Percentiles rank a stretch among this genome's conserved stretches.
phyloP scores from a whole-genome alignment of 148 eudicot species.

The Polygonum aviculare region DNA sequence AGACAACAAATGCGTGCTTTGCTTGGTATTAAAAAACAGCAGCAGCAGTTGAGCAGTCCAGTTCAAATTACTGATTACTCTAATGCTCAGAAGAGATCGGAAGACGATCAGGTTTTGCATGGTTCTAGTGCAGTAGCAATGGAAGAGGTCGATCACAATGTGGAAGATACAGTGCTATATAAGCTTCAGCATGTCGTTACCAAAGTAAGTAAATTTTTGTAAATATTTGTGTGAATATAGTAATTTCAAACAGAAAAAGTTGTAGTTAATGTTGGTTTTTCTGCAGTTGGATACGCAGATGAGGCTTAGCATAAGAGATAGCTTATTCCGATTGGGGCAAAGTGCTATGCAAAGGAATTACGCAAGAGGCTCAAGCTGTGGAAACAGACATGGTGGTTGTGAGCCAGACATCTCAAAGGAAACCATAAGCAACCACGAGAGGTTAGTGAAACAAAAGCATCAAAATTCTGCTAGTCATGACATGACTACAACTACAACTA shows the following conservation, averaged over 20 bases:
- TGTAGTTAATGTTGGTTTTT: slow-evolving; percentile 4
- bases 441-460: slow-evolving; percentile 33
- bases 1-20: slow-evolving; percentile 81
- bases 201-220: slow-evolving; percentile 32
- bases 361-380: slow-evolving; percentile 34
- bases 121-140: slow-evolving; percentile 23
- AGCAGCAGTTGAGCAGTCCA: slow-evolving; percentile 40
- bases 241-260: background rate
- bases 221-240: background rate
- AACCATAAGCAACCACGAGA: slow-evolving; percentile 31
- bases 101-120: slow-evolving; percentile 17
- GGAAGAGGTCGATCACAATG: slow-evolving; percentile 32
- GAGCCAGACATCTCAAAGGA: slow-evolving; percentile 24
- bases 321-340: slow-evolving; percentile 68
- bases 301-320: slow-evolving; percentile 68
- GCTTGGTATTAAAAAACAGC: slow-evolving; percentile 78
- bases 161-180: slow-evolving; percentile 46
- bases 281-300: slow-evolving; percentile 56
- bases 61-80: slow-evolving; percentile 20
- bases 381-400: slow-evolving; percentile 22
- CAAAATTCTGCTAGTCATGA: background rate
- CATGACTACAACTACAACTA: background rate
- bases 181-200: slow-evolving; percentile 51
- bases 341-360: slow-evolving; percentile 60
- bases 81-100: slow-evolving; percentile 15